Base-by-base conservation (phyloP, 345 rosid species). In the Streptanthus diversifolius region DNA sequence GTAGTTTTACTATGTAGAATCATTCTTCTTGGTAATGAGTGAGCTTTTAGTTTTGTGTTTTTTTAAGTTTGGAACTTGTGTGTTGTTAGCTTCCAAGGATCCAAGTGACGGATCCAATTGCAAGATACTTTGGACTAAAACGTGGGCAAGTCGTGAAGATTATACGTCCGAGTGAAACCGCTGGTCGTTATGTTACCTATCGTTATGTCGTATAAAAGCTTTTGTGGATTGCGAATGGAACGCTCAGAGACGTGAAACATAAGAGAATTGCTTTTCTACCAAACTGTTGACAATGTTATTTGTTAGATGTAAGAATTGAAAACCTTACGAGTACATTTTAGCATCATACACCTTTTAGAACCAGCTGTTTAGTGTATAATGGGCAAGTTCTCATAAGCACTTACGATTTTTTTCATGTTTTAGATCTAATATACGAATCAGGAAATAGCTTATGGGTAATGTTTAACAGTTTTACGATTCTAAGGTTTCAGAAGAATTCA, bases 111-210 rank as follows among this genome's bases (percentile, higher is more conserved):
- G 89, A 87, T 83, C 91, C 91, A 21, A 71, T 87, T 21, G 88
- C 91, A 18, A 83, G 87, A 78, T 87, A 87, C 76, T 87, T 79
- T 52, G 87, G 91, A 48, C 74, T 85, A 56, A 87, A 79, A 82
- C 87, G 89, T 63, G 91, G 91, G 17, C 91, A 87, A 72, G 91
- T 87, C 43, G 87, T 87, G 63, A 87, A 87, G 84, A 87, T 87
- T 44, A 87, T 83, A 19, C 81, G 91, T 66, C 86, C 91, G 0
- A 87, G 89, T 68, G 91, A 87, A 71, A 87, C 91, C 5, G 89
- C 89, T 11, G 91, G 91, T 64, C 86, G 91, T 47, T 87, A 87
- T 66, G 78, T 87, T 70, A 87, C 91, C 37, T 87, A 85, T 52
- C 77, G 89, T 48, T 83, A 83, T 63, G 91, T 82, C 72, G 89